Base-by-base conservation (phyloP, 495 filamentous ascomycete genomes). In the Aspergillus biplanus region DNA sequence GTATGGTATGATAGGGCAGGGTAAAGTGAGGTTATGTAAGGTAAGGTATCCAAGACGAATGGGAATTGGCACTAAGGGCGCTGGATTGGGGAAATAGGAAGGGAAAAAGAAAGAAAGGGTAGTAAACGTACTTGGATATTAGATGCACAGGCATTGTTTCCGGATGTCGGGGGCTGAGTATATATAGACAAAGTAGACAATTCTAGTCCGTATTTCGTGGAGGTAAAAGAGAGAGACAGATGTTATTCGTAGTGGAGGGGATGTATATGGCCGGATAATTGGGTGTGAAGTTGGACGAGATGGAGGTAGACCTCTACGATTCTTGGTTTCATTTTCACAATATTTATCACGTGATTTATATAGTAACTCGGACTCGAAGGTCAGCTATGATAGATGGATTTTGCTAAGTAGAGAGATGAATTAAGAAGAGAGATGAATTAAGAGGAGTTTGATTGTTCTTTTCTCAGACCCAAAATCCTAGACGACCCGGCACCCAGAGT, bases 41-140 rank as follows among this genome's bases (percentile, higher is more conserved):
- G 39, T 16, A n/a, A 31, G 56, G 56, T 15, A 27, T 15, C 9
- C 8, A 27, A 4, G 48, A 16, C 18, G 18, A 21, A 50, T 50
- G 15, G 47, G 12, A 12, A 12, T 56, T 3, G 52, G 54, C 31
- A 56, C 39, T 15, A 9, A 44, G 39, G 8, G 15, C 16, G 56
- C 32, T 6, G 4, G 2, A 15, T 37, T 32, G 13, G 55, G 9
- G 0, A n/a, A 27, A 46, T 16, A 54, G 27, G 12, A 39, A 56
- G 3, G 46, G 16, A 46, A 33, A 18, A 37, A 15, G 15, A 33
- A 31, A 4, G 37, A 3, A 32, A 32, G 27, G 12, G 9, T 13
- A n/a, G 21, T 27, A 9, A 18, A 61, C 73, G 33, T 78, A 81
- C 79, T 71, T 75, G 50, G 78, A 81, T 35, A 81, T 74, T 39